phyloP scores from a whole-genome alignment of 139 green algal species.

The Auxenochlorella pyrenoidosa region DNA sequence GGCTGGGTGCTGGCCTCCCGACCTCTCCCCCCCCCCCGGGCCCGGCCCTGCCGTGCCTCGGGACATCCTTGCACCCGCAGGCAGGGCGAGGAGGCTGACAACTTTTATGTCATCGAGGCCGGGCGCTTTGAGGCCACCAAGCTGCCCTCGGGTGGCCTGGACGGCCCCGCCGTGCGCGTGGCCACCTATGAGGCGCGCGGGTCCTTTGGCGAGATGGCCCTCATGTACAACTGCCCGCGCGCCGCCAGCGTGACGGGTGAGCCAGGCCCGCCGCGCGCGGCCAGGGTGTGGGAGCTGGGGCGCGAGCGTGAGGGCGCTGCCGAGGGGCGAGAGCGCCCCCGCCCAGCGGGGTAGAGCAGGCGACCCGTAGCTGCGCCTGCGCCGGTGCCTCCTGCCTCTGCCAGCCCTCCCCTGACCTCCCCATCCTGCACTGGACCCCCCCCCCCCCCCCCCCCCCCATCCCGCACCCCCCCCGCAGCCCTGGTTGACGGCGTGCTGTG shows the following conservation, averaged over 20 bases:
- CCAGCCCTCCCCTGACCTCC: too few relatives aligned
- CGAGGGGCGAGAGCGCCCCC: too few relatives aligned
- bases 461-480: too few relatives aligned
- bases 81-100: constrained; percentile 70
- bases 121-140: constrained; percentile 60
- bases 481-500: constrained; percentile 59
- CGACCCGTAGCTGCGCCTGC: too few relatives aligned
- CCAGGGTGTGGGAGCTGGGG: too few relatives aligned
- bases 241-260: constrained; percentile 60
- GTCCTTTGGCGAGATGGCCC: constrained; percentile 72
- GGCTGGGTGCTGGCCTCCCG: too few relatives aligned
- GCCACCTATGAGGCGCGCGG: constrained; percentile 53
- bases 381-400: too few relatives aligned
- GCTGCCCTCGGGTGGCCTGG: not conserved
- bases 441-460: too few relatives aligned
- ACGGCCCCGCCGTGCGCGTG: not conserved
- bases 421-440: too few relatives aligned
- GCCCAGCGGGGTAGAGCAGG: too few relatives aligned
- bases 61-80: not conserved
- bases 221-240: constrained; percentile 74
- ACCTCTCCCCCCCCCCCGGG: not conserved
- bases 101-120: constrained; percentile 72
- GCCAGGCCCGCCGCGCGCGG: too few relatives aligned
- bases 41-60: not conserved
- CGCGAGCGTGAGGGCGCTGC: too few relatives aligned